Evolutionary conservation across 2,329 filamentous ascomycete species (phyloP), one percentile per base, ranked within the genome.

Genomic region (Xylariaceae sp.): DNA sequence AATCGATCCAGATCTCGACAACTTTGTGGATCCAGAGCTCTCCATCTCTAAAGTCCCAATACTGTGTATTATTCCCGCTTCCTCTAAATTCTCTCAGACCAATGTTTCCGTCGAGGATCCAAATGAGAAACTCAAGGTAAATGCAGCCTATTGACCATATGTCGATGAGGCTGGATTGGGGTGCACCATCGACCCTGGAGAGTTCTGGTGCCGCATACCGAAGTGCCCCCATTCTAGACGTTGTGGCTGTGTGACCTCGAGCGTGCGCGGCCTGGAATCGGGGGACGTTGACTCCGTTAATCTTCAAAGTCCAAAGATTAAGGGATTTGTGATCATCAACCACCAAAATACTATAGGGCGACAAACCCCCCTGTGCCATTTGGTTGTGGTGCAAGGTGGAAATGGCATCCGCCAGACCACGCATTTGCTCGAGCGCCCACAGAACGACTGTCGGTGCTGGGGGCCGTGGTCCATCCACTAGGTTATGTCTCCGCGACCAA

Each of bases 121-220:
- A 53, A 1, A 53, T 26, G 7, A 53, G 33, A 14, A 45, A 29
- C 14, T 53, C 40, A 19, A 53, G n/a, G 4, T 46, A 8, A 1
- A 44, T 24, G 39, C 50, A 53, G 17, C 50, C 50, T 0, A 53
- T 31, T 17, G 50, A 53, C 50, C 50, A 53, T 4, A 53, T 31
- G 24, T 53, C 50, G 6, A 5, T 8, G 9, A 2, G 11, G 2
- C 3, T 26, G n/a, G n/a, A n/a, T n/a, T n/a, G n/a, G n/a, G n/a
- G n/a, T n/a, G n/a, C n/a, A n/a, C n/a, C n/a, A n/a, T n/a, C n/a
- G n/a, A n/a, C n/a, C n/a, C n/a, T n/a, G n/a, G n/a, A n/a, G n/a
- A 29, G 21, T 12, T 53, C 50, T 3, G 50, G 50, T 23, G 50
- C 40, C 17, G 39, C 31, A 9, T 53, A 31, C 26, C 24, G n/a